phyloP scores from a whole-genome alignment of 768 basidiomycete species.

The Hygrocybe punicea region DNA sequence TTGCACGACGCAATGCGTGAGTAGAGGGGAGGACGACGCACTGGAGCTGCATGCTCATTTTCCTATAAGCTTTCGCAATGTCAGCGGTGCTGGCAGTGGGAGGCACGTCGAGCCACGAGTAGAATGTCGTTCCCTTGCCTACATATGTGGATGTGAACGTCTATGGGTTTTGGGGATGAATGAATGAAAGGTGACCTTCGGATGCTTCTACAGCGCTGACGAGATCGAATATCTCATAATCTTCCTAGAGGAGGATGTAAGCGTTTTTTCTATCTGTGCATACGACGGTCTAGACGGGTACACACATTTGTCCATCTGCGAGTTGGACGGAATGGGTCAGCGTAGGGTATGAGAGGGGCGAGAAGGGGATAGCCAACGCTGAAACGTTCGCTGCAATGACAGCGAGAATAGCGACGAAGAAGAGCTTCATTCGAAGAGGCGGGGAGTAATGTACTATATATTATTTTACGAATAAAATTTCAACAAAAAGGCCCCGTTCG shows the following conservation, averaged over 20 bases:
- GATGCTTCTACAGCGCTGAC: slow-evolving; percentile 74
- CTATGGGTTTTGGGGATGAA: neutral
- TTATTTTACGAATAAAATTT: too few relatives aligned
- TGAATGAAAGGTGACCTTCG: slow-evolving; percentile 46
- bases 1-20: too few relatives aligned
- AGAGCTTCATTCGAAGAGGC: slow-evolving; percentile 44
- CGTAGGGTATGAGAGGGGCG: neutral
- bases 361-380: slow-evolving; percentile 49
- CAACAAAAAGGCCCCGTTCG: too few relatives aligned
- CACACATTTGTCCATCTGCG: slow-evolving; percentile 69
- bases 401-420: slow-evolving; percentile 48
- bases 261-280: neutral
- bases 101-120: slow-evolving; percentile 86
- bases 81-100: slow-evolving; percentile 69
- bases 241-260: slow-evolving; percentile 53
- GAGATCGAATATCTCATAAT: slow-evolving; percentile 95
- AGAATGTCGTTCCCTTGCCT: slow-evolving; percentile 90
- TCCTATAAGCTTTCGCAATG: slow-evolving; percentile 88
- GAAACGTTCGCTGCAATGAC: slow-evolving; percentile 49
- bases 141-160: neutral
- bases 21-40: slow-evolving; percentile 40
- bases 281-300: neutral
- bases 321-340: slow-evolving; percentile 3
- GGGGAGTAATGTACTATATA: too few relatives aligned
- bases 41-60: slow-evolving; percentile 88